phyloP scores from a whole-genome alignment of 2,329 filamentous ascomycete species.

The Cercospora sesami region DNA sequence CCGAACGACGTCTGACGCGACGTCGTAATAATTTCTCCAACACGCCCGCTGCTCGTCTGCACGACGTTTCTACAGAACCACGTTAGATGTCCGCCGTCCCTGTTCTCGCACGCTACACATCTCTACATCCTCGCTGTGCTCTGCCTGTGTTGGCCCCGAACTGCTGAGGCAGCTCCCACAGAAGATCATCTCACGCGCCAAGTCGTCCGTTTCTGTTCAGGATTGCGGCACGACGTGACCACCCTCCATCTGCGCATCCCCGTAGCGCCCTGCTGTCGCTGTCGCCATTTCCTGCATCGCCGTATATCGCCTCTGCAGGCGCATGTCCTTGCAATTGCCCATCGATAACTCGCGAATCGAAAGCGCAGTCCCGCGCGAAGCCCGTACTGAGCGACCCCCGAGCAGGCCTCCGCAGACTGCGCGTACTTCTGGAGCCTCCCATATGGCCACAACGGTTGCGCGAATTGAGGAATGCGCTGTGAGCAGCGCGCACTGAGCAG shows the following conservation, averaged over 20 bases:
- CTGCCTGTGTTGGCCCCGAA: neutral
- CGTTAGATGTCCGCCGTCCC: neutral
- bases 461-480: conserved; percentile 1
- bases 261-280: conserved; percentile 2
- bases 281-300: neutral
- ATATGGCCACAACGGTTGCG: conserved; percentile 19
- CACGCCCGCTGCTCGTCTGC: neutral
- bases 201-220: conserved; percentile 11
- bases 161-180: neutral
- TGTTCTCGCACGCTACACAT: neutral
- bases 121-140: neutral
- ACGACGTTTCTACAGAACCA: neutral
- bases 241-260: neutral
- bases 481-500: conserved; percentile 9
- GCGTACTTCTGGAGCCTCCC: conserved; percentile 2
- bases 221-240: neutral
- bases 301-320: neutral
- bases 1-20: neutral
- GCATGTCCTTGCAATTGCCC: neutral
- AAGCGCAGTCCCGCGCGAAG: neutral
- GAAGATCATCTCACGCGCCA: conserved; percentile 8
- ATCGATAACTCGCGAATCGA: neutral
- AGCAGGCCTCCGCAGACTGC: neutral
- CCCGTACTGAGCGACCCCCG: conserved; percentile 11
- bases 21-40: neutral